phyloP scores from a whole-genome alignment of 768 basidiomycete genomes.

The Gloeophyllum trabeum region DNA sequence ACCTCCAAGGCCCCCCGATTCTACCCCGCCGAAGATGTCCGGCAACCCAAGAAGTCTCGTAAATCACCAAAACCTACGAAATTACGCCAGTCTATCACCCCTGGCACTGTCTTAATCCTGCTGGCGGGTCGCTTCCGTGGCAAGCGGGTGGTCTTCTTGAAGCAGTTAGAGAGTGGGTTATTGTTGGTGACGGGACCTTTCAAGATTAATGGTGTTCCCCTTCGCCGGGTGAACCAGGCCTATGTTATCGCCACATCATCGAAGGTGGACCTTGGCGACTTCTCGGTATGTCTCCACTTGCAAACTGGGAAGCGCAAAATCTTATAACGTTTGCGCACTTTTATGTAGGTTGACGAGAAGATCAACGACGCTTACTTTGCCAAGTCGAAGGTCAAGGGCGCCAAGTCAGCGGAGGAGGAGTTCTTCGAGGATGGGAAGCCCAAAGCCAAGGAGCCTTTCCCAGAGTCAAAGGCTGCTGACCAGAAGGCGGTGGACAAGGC shows the following conservation, averaged over 20 bases:
- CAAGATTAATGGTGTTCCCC: slow-evolving; percentile 97
- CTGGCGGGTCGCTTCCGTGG: slow-evolving; percentile 97
- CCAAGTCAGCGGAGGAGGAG: slow-evolving; percentile 84
- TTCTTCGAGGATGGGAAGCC: slow-evolving; percentile 94
- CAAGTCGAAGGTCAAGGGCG: slow-evolving; percentile 61
- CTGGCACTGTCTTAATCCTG: slow-evolving; percentile 91
- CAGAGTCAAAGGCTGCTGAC: slow-evolving; percentile 78
- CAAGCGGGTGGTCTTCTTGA: slow-evolving; percentile 97
- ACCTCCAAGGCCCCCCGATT: slow-evolving; percentile 77
- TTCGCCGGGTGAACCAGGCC: slow-evolving; percentile 96
- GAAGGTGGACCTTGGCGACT: slow-evolving; percentile 67
- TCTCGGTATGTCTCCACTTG: slow-evolving; percentile 48
- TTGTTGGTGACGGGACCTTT: slow-evolving; percentile 94
- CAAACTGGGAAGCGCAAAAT: slow-evolving; percentile 4
- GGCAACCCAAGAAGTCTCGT: slow-evolving; percentile 83
- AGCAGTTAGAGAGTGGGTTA: slow-evolving; percentile 87
- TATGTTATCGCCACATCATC: slow-evolving; percentile 99
- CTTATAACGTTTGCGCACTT: slow-evolving; percentile 2
- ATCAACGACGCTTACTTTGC: slow-evolving; percentile 92
- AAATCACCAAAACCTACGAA: slow-evolving; percentile 72
- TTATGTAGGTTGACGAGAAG: slow-evolving; percentile 66
- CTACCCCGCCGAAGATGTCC: slow-evolving; percentile 94
- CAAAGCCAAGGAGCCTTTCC: slow-evolving; percentile 78
- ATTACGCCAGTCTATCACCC: slow-evolving; percentile 82
- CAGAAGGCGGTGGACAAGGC: slow-evolving; percentile 83